Evolutionary conservation across 805 yeast species (phyloP).

Genomic region (Candida jianshihensis): DNA sequence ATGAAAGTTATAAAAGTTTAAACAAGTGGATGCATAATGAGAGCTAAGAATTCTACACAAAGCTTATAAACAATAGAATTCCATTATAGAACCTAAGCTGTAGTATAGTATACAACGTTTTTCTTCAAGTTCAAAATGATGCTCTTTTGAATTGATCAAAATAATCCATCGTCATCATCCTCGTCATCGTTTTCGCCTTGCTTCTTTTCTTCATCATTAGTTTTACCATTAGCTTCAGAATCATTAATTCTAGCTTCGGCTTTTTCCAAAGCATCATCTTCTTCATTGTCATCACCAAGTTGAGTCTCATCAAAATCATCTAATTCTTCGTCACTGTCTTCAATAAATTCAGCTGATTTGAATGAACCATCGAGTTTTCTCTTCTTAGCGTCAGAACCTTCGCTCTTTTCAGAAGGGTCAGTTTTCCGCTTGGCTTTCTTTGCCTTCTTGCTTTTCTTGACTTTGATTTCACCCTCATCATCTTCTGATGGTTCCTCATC

Average conservation of each 20-base stretch:
- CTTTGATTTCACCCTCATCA: slow-evolving; percentile 14
- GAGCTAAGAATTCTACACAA: too few species aligned
- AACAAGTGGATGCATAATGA: slow-evolving; percentile 32
- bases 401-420: slow-evolving; percentile 23
- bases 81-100: too few species aligned
- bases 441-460: slow-evolving; percentile 15
- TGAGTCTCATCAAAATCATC: slow-evolving; percentile 15
- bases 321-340: slow-evolving; percentile 37
- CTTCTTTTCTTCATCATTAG: slow-evolving; percentile 10
- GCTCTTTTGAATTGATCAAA: slow-evolving; percentile 9
- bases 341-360: slow-evolving; percentile 32
- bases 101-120: too few species aligned
- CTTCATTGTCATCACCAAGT: slow-evolving; percentile 13
- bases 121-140: too few species aligned
- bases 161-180: slow-evolving; percentile 9
- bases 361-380: slow-evolving; percentile 24
- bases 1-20: slow-evolving; percentile 40
- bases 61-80: not conserved
- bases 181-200: slow-evolving; percentile 4
- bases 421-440: slow-evolving; percentile 20
- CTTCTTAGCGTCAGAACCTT: slow-evolving; percentile 19
- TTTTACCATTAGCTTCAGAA: slow-evolving; percentile 13
- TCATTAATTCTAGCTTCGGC: slow-evolving; percentile 20
- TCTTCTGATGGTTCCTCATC: slow-evolving; percentile 34
- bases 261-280: slow-evolving; percentile 8